Evolutionary conservation across 2,329 filamentous ascomycete genomes (phyloP).

Genomic region (Venturiaceae sp.): DNA sequence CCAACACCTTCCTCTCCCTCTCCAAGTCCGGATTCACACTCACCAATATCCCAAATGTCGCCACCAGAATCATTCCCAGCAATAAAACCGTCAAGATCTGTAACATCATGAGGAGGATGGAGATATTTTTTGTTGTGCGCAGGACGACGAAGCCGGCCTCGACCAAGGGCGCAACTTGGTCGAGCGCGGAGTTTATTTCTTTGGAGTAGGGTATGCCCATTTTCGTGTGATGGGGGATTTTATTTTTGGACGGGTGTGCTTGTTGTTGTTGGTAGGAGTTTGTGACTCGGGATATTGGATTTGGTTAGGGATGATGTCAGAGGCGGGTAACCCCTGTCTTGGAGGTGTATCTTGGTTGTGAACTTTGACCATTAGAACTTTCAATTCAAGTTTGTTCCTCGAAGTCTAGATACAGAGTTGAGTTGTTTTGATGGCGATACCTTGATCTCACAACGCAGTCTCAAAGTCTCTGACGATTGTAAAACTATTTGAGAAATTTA

Average conservation of each 20-base stretch:
- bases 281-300: background rate
- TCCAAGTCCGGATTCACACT: constrained; percentile 40
- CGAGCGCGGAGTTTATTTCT: constrained; percentile 42
- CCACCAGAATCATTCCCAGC: constrained; percentile 28
- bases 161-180: constrained; percentile 43
- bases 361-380: no score
- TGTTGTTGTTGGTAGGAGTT: background rate
- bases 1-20: constrained; percentile 27
- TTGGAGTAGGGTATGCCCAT: constrained; percentile 45
- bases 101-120: constrained; percentile 36
- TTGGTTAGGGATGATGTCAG: background rate
- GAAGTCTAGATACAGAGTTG: no score
- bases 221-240: background rate
- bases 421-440: no score
- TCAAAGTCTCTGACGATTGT: no score
- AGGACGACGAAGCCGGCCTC: constrained; percentile 39
- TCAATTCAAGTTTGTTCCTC: no score
- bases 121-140: constrained; percentile 40
- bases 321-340: background rate
- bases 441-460: no score
- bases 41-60: constrained; percentile 30
- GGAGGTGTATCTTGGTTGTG: background rate
- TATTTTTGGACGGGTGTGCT: background rate
- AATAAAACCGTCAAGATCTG: constrained; percentile 36
- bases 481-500: no score